A percentile compares a stretch with the other conserved stretches of the same genome.
Conservation (phyloP, 2,329 filamentous ascomycete genomes). For the Talaromyces albobiverticillius region DNA sequence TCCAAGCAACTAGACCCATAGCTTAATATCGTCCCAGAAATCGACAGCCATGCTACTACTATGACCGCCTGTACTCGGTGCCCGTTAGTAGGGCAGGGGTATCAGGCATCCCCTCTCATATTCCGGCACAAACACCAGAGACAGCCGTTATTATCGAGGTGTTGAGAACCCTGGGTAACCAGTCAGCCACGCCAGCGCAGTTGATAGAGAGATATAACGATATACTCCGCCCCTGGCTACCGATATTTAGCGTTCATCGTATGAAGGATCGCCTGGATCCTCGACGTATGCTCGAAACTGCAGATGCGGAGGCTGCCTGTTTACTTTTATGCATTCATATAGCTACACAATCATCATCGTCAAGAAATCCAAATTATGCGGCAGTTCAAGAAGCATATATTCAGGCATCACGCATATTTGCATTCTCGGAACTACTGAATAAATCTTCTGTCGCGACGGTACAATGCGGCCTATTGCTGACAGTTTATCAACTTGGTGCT, state of each 20-base stretch:
- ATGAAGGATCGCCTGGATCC: neutral
- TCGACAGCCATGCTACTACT: constrained; percentile 1
- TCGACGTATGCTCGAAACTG: neutral
- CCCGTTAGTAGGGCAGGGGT: neutral
- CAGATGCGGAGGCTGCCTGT: neutral
- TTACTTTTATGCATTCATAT: constrained; percentile 9
- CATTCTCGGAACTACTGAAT: neutral
- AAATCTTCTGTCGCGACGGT: neutral
- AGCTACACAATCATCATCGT: constrained; percentile 4
- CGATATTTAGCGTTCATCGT: neutral
- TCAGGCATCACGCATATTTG: neutral
- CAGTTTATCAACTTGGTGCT: constrained; percentile 12
- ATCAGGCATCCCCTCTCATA: neutral
- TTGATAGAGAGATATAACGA: neutral
- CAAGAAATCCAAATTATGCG: neutral
- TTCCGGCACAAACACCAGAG: neutral
- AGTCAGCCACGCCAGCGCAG: neutral
- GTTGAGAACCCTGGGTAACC: neutral
- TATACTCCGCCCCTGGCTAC: constrained; percentile 4
- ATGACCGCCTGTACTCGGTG: neutral
- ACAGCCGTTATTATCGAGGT: neutral
- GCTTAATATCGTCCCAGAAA: neutral
- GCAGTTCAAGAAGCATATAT: neutral
- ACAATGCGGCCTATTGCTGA: constrained; percentile 8
- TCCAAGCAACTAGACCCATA: neutral